phyloP scores from a whole-genome alignment of 352 stramenopile genomes.

The Phytophthora foliorum region DNA sequence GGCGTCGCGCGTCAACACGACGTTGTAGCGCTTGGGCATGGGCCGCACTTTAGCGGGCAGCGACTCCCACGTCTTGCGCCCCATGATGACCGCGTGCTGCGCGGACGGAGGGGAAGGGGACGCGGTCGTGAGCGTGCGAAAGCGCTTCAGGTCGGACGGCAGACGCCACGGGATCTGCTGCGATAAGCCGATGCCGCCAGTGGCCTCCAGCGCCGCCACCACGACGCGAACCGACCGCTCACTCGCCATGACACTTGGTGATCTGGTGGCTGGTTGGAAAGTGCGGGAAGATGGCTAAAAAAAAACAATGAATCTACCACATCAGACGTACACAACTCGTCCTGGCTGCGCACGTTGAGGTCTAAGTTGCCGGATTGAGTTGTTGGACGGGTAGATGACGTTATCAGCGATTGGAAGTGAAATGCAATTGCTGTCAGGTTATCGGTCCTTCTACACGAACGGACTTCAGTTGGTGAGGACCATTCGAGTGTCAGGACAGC shows the following conservation, averaged over 20 bases:
- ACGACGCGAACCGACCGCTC: conserved; percentile 78
- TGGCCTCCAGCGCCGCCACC: conserved; percentile 87
- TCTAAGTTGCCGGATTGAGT: too few species aligned
- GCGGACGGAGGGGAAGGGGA: conserved; percentile 14
- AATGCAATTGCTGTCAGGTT: too few species aligned
- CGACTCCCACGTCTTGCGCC: conserved; percentile 99
- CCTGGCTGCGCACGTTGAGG: not conserved
- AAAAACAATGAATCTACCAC: too few species aligned
- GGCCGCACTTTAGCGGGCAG: conserved; percentile 97
- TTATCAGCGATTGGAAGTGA: too few species aligned
- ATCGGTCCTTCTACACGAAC: too few species aligned
- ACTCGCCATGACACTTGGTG: conserved; percentile 3
- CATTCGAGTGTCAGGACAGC: too few species aligned
- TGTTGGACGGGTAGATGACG: too few species aligned
- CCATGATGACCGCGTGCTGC: conserved; percentile 99
- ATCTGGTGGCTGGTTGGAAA: not conserved
- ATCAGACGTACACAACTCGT: not conserved
- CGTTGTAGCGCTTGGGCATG: conserved; percentile 95
- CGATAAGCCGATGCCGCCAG: conserved; percentile 89
- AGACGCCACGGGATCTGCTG: conserved; percentile 96
- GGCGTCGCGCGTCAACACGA: conserved; percentile 94
- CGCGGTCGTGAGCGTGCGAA: conserved; percentile 93
- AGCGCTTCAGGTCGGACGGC: conserved; percentile 96
- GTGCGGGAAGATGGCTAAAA: too few species aligned
- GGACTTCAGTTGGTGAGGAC: too few species aligned